These are phyloP conservation scores for Suhomyces yuchorum DNA, from an alignment of 1,139 yeast species.

Conservation along the genomic window DNA sequence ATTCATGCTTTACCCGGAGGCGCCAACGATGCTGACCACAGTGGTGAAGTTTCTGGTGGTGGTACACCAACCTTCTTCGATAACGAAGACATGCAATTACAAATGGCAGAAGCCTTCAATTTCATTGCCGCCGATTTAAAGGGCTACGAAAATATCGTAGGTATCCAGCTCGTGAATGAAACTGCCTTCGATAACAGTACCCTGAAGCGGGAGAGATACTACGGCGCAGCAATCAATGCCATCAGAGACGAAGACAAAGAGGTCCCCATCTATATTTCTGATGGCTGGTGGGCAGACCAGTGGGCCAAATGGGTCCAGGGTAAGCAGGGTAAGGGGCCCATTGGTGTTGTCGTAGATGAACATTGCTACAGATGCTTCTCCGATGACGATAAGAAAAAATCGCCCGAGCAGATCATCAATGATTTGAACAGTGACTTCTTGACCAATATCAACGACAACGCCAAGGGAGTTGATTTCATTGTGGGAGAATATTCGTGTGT, in stretches of 20 bases:
- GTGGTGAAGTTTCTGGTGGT: conserved; percentile 60
- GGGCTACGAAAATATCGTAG: conserved; percentile 67
- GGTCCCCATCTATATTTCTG: conserved; percentile 80
- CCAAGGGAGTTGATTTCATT: conserved; percentile 64
- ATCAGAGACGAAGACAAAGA: conserved; percentile 57
- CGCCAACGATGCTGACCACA: conserved; percentile 81
- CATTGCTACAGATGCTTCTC: conserved; percentile 88
- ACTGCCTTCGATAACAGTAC: conserved; percentile 59
- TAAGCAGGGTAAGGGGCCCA: conserved; percentile 37
- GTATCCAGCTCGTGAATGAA: conserved; percentile 85
- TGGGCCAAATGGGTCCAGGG: conserved; percentile 71
- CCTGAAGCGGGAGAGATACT: conserved; percentile 61
- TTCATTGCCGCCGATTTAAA: conserved; percentile 65
- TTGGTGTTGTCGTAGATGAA: conserved; percentile 76
- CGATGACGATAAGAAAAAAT: conserved; percentile 66
- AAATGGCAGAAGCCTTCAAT: conserved; percentile 54
- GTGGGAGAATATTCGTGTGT: conserved; percentile 94
- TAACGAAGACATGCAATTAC: conserved; percentile 43
- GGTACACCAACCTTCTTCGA: conserved; percentile 68
- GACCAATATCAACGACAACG: conserved; percentile 49
- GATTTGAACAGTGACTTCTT: conserved; percentile 58
- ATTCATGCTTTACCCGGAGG: conserved; percentile 92
- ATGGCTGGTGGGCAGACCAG: conserved; percentile 89
- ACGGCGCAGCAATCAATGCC: conserved; percentile 63
- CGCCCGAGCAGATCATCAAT: conserved; percentile 62